Conservation (phyloP, 306 rosid genomes). For the Hippophae tibetana region DNA sequence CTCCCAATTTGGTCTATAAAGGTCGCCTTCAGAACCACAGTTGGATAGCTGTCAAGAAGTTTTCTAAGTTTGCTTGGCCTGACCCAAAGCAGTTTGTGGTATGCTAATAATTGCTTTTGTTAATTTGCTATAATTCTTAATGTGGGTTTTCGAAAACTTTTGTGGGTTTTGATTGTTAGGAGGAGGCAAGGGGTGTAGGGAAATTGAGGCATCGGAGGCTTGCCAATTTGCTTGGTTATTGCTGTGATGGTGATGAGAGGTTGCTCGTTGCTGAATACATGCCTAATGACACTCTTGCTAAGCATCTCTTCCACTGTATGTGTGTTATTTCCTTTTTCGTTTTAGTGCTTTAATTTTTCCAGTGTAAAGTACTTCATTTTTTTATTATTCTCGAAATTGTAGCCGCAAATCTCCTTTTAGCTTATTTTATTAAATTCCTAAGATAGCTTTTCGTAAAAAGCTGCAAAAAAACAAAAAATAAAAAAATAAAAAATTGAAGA, state of each 20-base stretch:
- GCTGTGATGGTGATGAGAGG: constrained; percentile 94
- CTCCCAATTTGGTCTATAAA: constrained; percentile 76
- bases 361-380: too few relatives aligned
- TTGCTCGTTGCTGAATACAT: constrained; percentile 92
- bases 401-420: too few relatives aligned
- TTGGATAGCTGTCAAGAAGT: constrained; percentile 95
- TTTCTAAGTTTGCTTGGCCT: constrained; percentile 87
- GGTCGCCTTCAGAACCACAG: constrained; percentile 64
- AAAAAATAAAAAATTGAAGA: too few relatives aligned
- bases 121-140: neutral
- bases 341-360: neutral
- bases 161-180: constrained; percentile 27
- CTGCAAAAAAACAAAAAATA: too few relatives aligned
- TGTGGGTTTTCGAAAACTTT: constrained; percentile 10
- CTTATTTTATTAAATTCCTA: too few relatives aligned
- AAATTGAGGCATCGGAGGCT: constrained; percentile 70
- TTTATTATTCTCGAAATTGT: too few relatives aligned
- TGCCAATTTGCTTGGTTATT: constrained; percentile 88
- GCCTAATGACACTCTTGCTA: constrained; percentile 97
- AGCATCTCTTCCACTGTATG: constrained; percentile 95
- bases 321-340: neutral
- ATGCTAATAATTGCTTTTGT: neutral
- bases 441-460: too few relatives aligned
- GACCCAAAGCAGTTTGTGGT: constrained; percentile 89
- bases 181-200: constrained; percentile 87